Base-by-base conservation (phyloP, 2,329 filamentous ascomycete genomes). In the Coniochaeta pulveracea region DNA sequence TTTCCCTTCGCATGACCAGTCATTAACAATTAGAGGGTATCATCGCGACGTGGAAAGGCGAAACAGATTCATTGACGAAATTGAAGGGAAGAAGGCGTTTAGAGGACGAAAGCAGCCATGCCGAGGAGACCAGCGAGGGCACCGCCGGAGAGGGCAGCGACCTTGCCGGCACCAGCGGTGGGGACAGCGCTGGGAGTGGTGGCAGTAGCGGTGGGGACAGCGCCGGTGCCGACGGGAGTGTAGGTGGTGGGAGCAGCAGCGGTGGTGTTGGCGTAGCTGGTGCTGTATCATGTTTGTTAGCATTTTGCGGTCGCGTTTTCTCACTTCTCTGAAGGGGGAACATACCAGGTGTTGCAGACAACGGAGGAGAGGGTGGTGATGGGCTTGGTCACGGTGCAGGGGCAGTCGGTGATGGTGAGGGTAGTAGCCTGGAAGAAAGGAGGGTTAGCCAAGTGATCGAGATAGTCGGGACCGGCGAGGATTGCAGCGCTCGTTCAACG, bases 361-460 rank as follows among this genome's bases (percentile, higher is more conserved):
- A 72, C 67, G 28, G 59, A 55, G 41, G 64, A 61, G 52, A 62
- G 60, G 55, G 60, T 65, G 51, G 59, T 57, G 46, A 76, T 60
- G 35, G 72, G 69, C 62, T 66, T 69, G 61, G 64, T 68, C 58
- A 75, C 51, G 51, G 72, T 83, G 76, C 76, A 81, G 47, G 76
- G 72, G 69, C 78, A 80, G 67, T 79, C 64, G 48, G 73, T 73
- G 66, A 82, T 72, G 63, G 77, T 82, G 57, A 81, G 58, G 55
- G 74, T 78, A 55, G 75, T 78, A 53, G 77, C 59, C 70, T 74
- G 33, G 12, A 31, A 10, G 10, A 17, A 5, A 11, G 25, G 19
- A 22, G 5, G 15, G 42, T 45, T 40, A 46, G 42, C 30, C 19
- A 27, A 12, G 10, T n/a, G 19, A 21, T 38, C 15, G 6, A n/a